Base-by-base conservation (phyloP, 2,329 filamentous ascomycete genomes). In the Neonectria hederae region DNA sequence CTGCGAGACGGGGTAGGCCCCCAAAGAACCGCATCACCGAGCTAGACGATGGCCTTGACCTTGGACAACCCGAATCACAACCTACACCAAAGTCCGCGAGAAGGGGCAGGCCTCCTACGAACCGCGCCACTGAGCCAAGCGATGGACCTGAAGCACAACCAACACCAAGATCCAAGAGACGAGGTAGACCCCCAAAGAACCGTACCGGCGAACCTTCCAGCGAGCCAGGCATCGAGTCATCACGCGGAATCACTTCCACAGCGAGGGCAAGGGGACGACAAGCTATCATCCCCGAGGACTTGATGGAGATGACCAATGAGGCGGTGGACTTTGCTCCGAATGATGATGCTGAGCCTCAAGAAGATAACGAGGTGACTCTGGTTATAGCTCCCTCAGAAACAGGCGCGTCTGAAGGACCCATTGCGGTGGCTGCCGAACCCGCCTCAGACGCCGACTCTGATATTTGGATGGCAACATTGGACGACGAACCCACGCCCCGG, bases 401-500 rank as follows among this genome's bases (percentile, higher is more conserved):
- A 11, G 54, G 63, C 26, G 64, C 45, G 3, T 43, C 53, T 6
- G 59, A 64, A 26, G 59, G 17, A 1, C 54, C 55, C 17, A 54
- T 63, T 9, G 54, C 55, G 2, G 56, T 57, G 11, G 54, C 59
- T 14, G 65, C 56, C 28, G 75, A 73, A 24, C 59, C 73, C 24
- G 75, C 66, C 3, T 65, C 65, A 28, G 75, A 75, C 21, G 67
- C 73, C 13, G 78, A 81, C 38, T 81, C 81, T 0, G 83, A 84
- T 68, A 79, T 84, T 21, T 84, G 83, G 83, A 80, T 84, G 71
- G 77, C 77, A 28, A 80, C 79, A 7, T 48, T 82, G 40, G 79
- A 79, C 1, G 75, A 83, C 43, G 74, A 81, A 32, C 71, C 73
- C 14, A 81, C 79, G 0, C 81, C 81, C 9, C 74, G 69, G 24